A percentile compares a stretch with the other conserved stretches of the same genome.
phyloP scores from a whole-genome alignment of 768 basidiomycete species.

The button mushroom (Agaricus bisporus) region DNA sequence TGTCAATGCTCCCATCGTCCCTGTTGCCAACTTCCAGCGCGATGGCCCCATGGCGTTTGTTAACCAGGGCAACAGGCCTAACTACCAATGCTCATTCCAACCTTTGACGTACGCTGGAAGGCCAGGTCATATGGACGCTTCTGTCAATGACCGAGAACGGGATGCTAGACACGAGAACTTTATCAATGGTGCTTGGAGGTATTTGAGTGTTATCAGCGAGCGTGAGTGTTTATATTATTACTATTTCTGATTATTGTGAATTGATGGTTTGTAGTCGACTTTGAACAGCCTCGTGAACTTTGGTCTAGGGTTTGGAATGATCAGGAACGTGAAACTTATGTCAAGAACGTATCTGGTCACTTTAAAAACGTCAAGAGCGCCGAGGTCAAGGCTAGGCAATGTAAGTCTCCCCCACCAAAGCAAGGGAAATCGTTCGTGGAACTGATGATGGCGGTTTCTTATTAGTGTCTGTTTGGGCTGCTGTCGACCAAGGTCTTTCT shows the following conservation, averaged over 20 bases:
- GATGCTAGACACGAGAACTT: conserved; percentile 66
- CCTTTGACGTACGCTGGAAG: conserved; percentile 60
- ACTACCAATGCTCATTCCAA: conserved; percentile 76
- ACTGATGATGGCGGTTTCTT: not conserved
- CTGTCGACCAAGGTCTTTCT: conserved; percentile 67
- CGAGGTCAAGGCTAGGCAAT: conserved; percentile 55
- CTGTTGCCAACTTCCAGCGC: conserved; percentile 88
- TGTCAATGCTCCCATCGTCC: conserved; percentile 72
- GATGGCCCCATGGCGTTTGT: conserved; percentile 65
- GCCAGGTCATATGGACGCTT: conserved; percentile 38
- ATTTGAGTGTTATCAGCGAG: conserved; percentile 73
- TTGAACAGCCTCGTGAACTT: conserved; percentile 74
- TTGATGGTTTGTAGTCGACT: conserved; percentile 50
- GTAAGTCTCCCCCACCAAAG: conserved; percentile 34
- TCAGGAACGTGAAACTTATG: conserved; percentile 50
- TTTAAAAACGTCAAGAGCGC: conserved; percentile 54
- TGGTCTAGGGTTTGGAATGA: conserved; percentile 67
- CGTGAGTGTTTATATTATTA: conserved; percentile 39
- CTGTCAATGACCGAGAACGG: conserved; percentile 32
- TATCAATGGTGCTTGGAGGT: conserved; percentile 60
- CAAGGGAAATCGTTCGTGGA: not conserved
- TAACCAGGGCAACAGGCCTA: conserved; percentile 81
- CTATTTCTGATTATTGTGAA: not conserved
- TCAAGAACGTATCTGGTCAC: conserved; percentile 63
- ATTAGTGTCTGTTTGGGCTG: conserved; percentile 72